These are phyloP conservation scores for Hondaea fermentalgiana DNA, from an alignment of 108 stramenopile species.

Conservation along the genomic window DNA sequence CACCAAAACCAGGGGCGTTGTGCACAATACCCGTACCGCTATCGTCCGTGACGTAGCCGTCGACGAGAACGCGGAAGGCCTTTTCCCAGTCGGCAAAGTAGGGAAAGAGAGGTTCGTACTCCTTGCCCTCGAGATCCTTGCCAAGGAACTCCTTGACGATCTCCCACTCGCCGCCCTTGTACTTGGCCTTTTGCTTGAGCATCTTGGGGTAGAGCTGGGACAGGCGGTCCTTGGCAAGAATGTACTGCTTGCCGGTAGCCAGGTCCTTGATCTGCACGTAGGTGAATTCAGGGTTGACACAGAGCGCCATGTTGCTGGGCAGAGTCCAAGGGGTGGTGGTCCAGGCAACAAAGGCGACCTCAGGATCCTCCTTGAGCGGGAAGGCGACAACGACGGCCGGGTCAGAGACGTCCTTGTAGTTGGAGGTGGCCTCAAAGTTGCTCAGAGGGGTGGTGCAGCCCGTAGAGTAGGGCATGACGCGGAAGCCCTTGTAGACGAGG, in stretches of 20 bases:
- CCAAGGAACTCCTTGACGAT: slow-evolving; percentile 64
- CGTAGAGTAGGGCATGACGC: slow-evolving; percentile 98
- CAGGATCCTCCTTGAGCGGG: slow-evolving; percentile 67
- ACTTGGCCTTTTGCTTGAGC: slow-evolving; percentile 91
- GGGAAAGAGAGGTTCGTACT: slow-evolving; percentile 83
- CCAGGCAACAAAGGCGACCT: slow-evolving; percentile 44
- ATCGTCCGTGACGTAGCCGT: slow-evolving; percentile 94
- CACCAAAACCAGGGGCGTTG: slow-evolving; percentile 98
- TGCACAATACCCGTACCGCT: slow-evolving; percentile 98
- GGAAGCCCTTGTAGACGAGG: slow-evolving; percentile 95
- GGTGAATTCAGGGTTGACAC: slow-evolving; percentile 80
- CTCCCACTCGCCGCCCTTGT: slow-evolving; percentile 59
- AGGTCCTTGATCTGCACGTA: slow-evolving; percentile 88
- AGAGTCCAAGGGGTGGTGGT: slow-evolving; percentile 56
- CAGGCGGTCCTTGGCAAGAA: slow-evolving; percentile 74
- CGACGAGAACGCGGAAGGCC: slow-evolving; percentile 75
- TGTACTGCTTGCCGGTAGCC: slow-evolving; percentile 64
- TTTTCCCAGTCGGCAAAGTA: slow-evolving; percentile 59
- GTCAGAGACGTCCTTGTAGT: slow-evolving; percentile 96
- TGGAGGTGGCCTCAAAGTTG: slow-evolving; percentile 97
- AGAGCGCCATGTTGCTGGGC: slow-evolving; percentile 73
- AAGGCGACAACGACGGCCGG: slow-evolving; percentile 95
- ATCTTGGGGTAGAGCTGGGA: slow-evolving; percentile 83
- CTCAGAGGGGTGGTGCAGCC: slow-evolving; percentile 87
- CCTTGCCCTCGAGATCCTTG: slow-evolving; percentile 74